A percentile compares a stretch with the other conserved stretches of the same genome.
Conservation (phyloP, 306 rosid genomes). For the Prunus padus region DNA sequence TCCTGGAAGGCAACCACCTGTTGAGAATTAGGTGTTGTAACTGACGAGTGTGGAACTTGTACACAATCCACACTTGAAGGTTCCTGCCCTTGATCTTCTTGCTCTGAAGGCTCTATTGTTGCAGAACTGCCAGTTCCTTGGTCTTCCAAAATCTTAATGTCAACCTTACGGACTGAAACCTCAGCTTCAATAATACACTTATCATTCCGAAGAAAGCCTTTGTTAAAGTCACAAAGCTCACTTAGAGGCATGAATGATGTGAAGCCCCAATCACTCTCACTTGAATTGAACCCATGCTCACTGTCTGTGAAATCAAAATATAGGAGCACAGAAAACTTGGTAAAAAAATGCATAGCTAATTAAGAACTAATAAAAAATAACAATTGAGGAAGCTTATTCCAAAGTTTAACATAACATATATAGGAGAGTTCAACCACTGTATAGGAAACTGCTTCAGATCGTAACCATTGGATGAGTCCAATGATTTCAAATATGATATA, state of each 20-base stretch:
- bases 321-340: neutral
- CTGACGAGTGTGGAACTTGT: neutral
- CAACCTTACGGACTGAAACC: neutral
- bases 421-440: too few relatives aligned
- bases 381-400: neutral
- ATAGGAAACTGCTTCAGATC: too few relatives aligned
- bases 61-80: neutral
- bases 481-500: too few relatives aligned
- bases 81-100: neutral
- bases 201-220: neutral
- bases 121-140: neutral
- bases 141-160: neutral
- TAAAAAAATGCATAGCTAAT: neutral
- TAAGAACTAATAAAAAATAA: neutral
- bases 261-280: neutral
- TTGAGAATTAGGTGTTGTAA: neutral
- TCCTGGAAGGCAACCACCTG: neutral
- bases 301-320: neutral
- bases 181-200: neutral
- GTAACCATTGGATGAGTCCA: too few relatives aligned
- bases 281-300: neutral
- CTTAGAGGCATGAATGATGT: neutral
- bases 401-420: neutral
- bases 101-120: neutral
- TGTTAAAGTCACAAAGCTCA: neutral